phyloP scores from a whole-genome alignment of 2,329 filamentous ascomycete species.

The Aspergillus awamori region DNA sequence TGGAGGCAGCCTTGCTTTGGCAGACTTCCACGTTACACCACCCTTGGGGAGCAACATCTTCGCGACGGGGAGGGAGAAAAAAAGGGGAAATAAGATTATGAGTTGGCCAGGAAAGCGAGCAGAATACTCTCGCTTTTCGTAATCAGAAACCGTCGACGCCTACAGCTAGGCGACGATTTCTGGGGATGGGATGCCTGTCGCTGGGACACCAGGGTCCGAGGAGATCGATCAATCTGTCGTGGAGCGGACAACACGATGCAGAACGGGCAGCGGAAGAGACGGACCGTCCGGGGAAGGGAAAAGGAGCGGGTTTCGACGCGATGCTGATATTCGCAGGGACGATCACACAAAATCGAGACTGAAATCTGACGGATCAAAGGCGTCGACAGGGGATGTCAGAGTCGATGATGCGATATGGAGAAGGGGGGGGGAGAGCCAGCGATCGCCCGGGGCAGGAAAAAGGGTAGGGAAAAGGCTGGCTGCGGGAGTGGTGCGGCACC shows the following conservation, averaged over 20 bases:
- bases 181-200: conserved; percentile 9
- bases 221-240: conserved; percentile 11
- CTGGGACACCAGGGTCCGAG: conserved; percentile 6
- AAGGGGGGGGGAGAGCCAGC: conserved; percentile 15
- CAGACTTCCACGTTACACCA: conserved; percentile 89
- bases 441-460: conserved; percentile 19
- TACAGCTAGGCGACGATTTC: conserved; percentile 19
- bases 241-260: conserved; percentile 3
- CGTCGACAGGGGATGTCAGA: background rate
- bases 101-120: background rate
- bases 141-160: conserved; percentile 11
- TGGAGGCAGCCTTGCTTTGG: conserved; percentile 76
- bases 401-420: conserved; percentile 16
- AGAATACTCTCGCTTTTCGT: background rate
- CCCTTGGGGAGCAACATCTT: conserved; percentile 89
- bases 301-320: background rate
- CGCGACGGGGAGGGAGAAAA: conserved; percentile 14
- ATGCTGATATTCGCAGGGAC: background rate
- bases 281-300: background rate
- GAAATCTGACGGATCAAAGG: conserved; percentile 1
- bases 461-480: conserved; percentile 8
- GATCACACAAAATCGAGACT: background rate
- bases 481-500: conserved; percentile 15
- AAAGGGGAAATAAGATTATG: conserved; percentile 1
- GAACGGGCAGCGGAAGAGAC: conserved; percentile 5